Percentiles rank a stretch among this genome's conserved stretches.
Conservation (phyloP, 495 filamentous ascomycete genomes). For the Podospora anserina region DNA sequence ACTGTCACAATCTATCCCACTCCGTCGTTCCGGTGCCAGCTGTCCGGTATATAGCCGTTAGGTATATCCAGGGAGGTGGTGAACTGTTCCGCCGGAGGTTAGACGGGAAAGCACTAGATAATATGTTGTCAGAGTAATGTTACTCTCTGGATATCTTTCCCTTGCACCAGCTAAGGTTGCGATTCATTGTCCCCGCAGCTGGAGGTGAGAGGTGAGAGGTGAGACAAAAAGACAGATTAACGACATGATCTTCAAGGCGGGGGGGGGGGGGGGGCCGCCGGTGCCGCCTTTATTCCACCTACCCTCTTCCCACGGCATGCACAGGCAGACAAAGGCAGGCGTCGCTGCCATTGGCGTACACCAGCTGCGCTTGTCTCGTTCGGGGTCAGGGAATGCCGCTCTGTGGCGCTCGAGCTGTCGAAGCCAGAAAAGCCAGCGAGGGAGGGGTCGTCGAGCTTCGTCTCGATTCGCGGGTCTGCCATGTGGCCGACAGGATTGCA, state of each 20-base stretch:
- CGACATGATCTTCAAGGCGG: neutral
- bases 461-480: neutral
- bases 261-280: neutral
- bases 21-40: neutral
- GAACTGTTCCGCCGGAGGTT: neutral
- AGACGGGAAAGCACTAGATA: too few species aligned
- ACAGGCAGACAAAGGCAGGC: neutral
- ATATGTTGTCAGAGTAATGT: neutral
- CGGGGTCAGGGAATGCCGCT: neutral
- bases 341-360: neutral
- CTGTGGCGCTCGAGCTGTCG: neutral
- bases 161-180: neutral
- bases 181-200: neutral
- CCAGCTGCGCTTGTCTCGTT: conserved; percentile 3
- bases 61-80: neutral
- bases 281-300: conserved; percentile 7
- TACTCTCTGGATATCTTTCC: neutral
- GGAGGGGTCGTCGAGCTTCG: neutral
- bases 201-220: neutral
- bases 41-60: too few species aligned
- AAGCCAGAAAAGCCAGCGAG: neutral
- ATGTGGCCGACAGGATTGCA: neutral
- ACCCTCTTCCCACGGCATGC: neutral
- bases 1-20: neutral
- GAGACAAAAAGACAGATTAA: neutral